A percentile compares a stretch with the other conserved stretches of the same genome.
Evolutionary conservation across 2,329 filamentous ascomycete genomes (phyloP).

Genomic region (Aspergillus costaricaensis): DNA sequence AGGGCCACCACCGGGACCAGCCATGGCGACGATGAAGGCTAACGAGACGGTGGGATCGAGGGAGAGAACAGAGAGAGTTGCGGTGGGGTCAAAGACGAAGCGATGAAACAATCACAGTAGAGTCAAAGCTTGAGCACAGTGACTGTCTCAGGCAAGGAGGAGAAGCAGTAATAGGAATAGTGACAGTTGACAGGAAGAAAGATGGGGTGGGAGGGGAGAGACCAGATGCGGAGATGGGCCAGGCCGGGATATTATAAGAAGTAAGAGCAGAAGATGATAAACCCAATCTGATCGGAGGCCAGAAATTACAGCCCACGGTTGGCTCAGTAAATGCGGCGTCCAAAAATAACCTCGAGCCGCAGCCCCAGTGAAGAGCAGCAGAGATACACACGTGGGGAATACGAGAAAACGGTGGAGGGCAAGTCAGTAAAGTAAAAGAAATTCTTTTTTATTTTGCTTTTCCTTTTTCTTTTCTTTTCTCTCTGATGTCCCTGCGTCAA

Average conservation of each 20-base stretch:
- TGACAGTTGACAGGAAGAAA: slow-evolving; percentile 1
- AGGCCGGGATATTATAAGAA: slow-evolving; percentile 8
- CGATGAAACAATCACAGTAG: slow-evolving; percentile 6
- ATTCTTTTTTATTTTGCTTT: background rate
- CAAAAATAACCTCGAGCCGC: slow-evolving; percentile 29
- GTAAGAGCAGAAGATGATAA: slow-evolving; percentile 4
- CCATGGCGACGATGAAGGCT: slow-evolving; percentile 58
- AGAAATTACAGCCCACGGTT: slow-evolving; percentile 1
- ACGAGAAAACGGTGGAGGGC: slow-evolving; percentile 27
- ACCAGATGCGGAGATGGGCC: slow-evolving; percentile 9
- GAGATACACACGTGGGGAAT: slow-evolving; percentile 29
- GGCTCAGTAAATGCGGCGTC: slow-evolving; percentile 10
- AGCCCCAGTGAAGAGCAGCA: slow-evolving; percentile 21
- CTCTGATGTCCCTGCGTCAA: background rate
- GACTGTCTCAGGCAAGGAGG: background rate
- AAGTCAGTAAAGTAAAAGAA: background rate
- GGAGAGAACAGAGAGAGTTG: slow-evolving; percentile 9
- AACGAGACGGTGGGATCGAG: slow-evolving; percentile 3
- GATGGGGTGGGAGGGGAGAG: background rate
- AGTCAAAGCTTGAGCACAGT: background rate
- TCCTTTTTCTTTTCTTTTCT: background rate
- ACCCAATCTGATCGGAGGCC: background rate
- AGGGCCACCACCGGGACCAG: slow-evolving; percentile 91
- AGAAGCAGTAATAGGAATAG: background rate
- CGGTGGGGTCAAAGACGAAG: slow-evolving; percentile 5